Evolutionary conservation across 2,329 filamentous ascomycete genomes (phyloP).

Genomic region (Fusarium sp.): DNA sequence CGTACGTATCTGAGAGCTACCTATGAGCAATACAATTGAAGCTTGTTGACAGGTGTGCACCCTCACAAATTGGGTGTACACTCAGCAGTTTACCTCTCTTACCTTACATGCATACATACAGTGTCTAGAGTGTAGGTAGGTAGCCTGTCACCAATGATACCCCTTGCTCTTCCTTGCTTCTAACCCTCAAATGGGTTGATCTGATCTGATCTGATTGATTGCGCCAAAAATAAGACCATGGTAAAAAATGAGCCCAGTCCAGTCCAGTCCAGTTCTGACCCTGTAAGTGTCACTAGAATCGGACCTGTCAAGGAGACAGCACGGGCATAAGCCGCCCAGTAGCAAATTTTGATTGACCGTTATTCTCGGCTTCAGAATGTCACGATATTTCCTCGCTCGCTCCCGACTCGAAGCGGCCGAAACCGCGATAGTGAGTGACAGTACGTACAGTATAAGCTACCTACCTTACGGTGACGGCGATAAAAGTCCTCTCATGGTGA

Average conservation of each 20-base stretch:
- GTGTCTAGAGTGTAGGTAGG: not conserved
- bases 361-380: not conserved
- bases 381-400: constrained; percentile 31
- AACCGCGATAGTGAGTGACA: constrained; percentile 10
- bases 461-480: not conserved
- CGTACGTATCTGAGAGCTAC: not conserved
- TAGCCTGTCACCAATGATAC: not conserved
- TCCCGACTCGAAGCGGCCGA: constrained; percentile 10
- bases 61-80: constrained; percentile 16
- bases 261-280: not conserved
- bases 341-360: constrained; percentile 8
- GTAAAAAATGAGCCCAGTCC: not conserved
- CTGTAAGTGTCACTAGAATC: constrained; percentile 6
- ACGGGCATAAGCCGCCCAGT: constrained; percentile 23
- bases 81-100: not conserved
- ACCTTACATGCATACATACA: not conserved
- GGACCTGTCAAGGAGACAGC: constrained; percentile 31
- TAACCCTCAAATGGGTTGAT: constrained; percentile 29
- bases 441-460: not conserved
- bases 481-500: constrained; percentile 31
- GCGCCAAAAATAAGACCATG: constrained; percentile 35
- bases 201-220: constrained; percentile 32
- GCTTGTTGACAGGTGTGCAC: constrained; percentile 1
- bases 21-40: not conserved
- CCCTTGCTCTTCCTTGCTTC: constrained; percentile 2